phyloP scores from a whole-genome alignment of 192 early-diverging fungal species.

The Coemansia javaensis region DNA sequence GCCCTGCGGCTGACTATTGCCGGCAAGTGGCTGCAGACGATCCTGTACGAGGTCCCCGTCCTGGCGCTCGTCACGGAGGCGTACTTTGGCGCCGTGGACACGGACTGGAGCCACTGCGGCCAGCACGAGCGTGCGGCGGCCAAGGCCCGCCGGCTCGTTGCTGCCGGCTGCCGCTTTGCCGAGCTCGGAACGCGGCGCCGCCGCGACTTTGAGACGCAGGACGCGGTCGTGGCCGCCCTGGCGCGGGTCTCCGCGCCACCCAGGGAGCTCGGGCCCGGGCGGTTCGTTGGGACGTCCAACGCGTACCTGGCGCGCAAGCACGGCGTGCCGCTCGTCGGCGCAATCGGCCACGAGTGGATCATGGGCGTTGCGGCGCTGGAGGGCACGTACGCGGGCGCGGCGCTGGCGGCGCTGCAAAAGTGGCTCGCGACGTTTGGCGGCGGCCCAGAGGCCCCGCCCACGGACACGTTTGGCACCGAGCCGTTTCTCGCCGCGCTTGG shows the following conservation, averaged over 20 bases:
- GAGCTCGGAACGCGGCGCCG: slow-evolving; percentile 77
- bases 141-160: slow-evolving; percentile 53
- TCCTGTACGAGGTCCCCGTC: slow-evolving; percentile 73
- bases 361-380: slow-evolving; percentile 70
- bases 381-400: slow-evolving; percentile 55
- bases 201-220: slow-evolving; percentile 61
- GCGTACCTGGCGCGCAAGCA: slow-evolving; percentile 60
- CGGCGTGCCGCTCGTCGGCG: slow-evolving; percentile 41
- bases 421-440: slow-evolving; percentile 59
- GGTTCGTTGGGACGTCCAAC: slow-evolving; percentile 65
- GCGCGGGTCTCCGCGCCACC: slow-evolving; percentile 11
- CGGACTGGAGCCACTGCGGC: slow-evolving; percentile 61
- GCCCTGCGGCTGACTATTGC: slow-evolving; percentile 49
- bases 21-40: slow-evolving; percentile 65
- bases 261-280: slow-evolving; percentile 34
- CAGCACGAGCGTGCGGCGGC: slow-evolving; percentile 52
- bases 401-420: slow-evolving; percentile 54
- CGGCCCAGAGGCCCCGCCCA: slow-evolving; percentile 60
- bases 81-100: slow-evolving; percentile 64
- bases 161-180: slow-evolving; percentile 62
- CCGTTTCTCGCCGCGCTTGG: slow-evolving; percentile 64
- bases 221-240: slow-evolving; percentile 56
- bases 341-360: slow-evolving; percentile 70
- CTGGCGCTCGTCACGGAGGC: slow-evolving; percentile 66
- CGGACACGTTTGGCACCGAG: slow-evolving; percentile 67